These are phyloP conservation scores for Drechmeria coniospora DNA, from an alignment of 2,329 filamentous ascomycete species.

Conservation along the genomic window DNA sequence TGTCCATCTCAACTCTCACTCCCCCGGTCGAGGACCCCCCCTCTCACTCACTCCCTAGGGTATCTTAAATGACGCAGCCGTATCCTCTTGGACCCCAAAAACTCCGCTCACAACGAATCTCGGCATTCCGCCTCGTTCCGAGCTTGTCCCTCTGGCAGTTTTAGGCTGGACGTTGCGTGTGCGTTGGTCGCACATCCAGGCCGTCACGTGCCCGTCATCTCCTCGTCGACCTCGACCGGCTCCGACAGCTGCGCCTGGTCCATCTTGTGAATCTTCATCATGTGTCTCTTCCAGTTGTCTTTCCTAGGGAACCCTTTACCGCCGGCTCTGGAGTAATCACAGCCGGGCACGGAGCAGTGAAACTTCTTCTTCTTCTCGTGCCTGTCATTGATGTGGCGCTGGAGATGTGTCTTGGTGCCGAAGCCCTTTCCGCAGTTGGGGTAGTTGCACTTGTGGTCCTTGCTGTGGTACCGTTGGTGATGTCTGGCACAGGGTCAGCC, in stretches of 20 bases:
- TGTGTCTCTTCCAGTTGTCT: conserved; percentile 48
- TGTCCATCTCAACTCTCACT: no score
- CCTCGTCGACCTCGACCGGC: conserved; percentile 24
- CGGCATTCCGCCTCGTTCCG: no score
- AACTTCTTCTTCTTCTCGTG: conserved; percentile 45
- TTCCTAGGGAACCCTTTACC: conserved; percentile 45
- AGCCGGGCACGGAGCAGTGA: conserved; percentile 38
- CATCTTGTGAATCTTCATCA: conserved; percentile 42
- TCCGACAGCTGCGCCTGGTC: conserved; percentile 24
- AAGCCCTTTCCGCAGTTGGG: conserved; percentile 38
- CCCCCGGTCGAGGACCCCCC: no score
- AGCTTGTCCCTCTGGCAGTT: no score
- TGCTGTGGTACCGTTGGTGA: conserved; percentile 45
- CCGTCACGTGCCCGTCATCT: no score
- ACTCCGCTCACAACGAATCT: no score
- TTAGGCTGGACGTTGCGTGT: no score
- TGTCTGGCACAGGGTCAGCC: conserved; percentile 23
- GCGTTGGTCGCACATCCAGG: no score
- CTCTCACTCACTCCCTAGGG: no score
- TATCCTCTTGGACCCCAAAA: no score
- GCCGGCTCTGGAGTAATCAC: conserved; percentile 39
- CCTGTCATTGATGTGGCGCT: conserved; percentile 46
- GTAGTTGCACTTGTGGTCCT: conserved; percentile 41
- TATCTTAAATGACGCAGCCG: no score
- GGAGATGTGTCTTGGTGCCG: conserved; percentile 45